Percentiles rank a stretch among this genome's conserved stretches.
phyloP scores from a whole-genome alignment of 176 grass and related monocot genomes.

The Triticum turgidum region DNA sequence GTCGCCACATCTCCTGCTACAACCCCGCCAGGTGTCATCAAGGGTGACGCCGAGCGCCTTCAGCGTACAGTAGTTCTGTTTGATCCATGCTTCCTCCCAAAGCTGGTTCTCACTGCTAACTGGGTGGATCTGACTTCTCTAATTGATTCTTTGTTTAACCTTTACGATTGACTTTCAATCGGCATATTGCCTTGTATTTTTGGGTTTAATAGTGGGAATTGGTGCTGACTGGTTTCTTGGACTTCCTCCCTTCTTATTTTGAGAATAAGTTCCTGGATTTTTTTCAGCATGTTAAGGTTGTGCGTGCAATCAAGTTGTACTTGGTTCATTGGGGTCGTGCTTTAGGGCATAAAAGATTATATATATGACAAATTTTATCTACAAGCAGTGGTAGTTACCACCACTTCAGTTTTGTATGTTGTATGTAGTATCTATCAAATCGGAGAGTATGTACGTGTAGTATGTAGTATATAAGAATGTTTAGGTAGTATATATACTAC shows the following conservation, averaged over 20 bases:
- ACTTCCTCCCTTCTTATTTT: neutral
- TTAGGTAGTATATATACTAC: no score
- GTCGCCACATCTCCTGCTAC: neutral
- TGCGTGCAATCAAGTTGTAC: neutral
- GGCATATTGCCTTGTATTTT: neutral
- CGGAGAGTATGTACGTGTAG: no score
- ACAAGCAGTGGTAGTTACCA: no score
- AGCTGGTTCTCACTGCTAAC: neutral
- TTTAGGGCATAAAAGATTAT: neutral
- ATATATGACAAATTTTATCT: no score
- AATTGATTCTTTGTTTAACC: neutral
- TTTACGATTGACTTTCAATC: constrained; percentile 1
- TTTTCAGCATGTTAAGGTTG: neutral
- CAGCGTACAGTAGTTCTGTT: neutral
- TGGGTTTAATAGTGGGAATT: neutral
- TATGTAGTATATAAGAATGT: no score
- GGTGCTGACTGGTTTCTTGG: neutral
- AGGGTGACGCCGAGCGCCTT: neutral
- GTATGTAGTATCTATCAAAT: no score
- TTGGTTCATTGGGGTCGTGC: neutral
- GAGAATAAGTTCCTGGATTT: neutral
- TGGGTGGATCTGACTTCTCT: neutral
- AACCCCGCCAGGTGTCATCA: neutral
- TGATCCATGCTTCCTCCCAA: neutral
- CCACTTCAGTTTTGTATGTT: no score